These are phyloP conservation scores for Polytrichum formosum DNA, from an alignment of 225 moss, liverwort and hornwort genomes.

Conservation along the genomic window DNA sequence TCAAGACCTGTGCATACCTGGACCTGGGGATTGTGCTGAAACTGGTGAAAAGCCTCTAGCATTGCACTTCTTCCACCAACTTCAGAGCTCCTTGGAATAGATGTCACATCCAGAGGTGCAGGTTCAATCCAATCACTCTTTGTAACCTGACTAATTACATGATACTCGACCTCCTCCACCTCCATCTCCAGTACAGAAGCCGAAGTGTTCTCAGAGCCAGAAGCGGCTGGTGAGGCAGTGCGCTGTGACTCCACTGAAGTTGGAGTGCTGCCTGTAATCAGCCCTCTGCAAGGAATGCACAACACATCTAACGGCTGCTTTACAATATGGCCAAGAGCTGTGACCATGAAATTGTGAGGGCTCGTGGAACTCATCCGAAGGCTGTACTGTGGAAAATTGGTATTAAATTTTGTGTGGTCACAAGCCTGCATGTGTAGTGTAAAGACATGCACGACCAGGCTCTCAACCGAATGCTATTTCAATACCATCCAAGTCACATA, in stretches of 20 bases:
- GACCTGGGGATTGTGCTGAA: slow-evolving; percentile 86
- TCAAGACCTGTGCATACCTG: slow-evolving; percentile 36
- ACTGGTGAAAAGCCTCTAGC: slow-evolving; percentile 78
- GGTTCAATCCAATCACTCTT: slow-evolving; percentile 85
- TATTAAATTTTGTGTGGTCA: too few relatives aligned
- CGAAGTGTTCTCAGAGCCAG: slow-evolving; percentile 16
- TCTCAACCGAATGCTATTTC: too few relatives aligned
- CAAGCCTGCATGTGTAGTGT: too few relatives aligned
- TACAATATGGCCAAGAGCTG: too few relatives aligned
- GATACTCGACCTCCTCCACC: slow-evolving; percentile 31
- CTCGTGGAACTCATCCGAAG: too few relatives aligned
- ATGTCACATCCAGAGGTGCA: slow-evolving; percentile 31
- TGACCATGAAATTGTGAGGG: too few relatives aligned
- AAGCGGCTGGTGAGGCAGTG: slow-evolving; percentile 4
- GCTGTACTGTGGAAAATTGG: too few relatives aligned
- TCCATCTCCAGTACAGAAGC: slow-evolving; percentile 19
- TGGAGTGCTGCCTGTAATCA: slow-evolving; percentile 20
- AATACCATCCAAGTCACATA: too few relatives aligned
- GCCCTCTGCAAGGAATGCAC: slow-evolving; percentile 23
- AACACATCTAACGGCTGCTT: too few relatives aligned
- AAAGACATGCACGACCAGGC: too few relatives aligned
- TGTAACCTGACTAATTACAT: slow-evolving; percentile 27
- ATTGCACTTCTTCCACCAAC: slow-evolving; percentile 53
- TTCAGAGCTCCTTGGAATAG: slow-evolving; percentile 24
- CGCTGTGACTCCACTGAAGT: slow-evolving; percentile 18